A percentile compares a stretch with the other conserved stretches of the same genome.
These are phyloP conservation scores for Verticillium nonalfalfae DNA, from an alignment of 2,329 filamentous ascomycete species.

Conservation along the genomic window DNA sequence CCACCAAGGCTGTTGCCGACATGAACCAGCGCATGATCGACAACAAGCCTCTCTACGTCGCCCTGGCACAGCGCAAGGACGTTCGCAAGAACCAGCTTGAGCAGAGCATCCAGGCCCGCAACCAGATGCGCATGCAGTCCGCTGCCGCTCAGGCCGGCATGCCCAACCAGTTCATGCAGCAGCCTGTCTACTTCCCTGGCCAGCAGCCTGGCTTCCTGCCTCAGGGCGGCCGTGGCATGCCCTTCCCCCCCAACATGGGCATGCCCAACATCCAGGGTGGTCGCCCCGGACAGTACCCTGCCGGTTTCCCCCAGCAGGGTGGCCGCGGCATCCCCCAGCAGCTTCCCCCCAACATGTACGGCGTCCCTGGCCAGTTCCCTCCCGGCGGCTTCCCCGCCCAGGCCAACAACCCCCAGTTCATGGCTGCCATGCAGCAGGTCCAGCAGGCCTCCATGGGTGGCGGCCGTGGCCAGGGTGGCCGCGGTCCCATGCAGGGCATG, in stretches of 20 bases:
- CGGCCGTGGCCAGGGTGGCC: slow-evolving; percentile 60
- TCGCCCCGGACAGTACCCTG: slow-evolving; percentile 80
- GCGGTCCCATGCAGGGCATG: slow-evolving; percentile 70
- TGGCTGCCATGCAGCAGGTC: slow-evolving; percentile 77
- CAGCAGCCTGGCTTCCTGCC: slow-evolving; percentile 68
- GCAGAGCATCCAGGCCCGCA: slow-evolving; percentile 97
- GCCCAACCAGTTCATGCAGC: slow-evolving; percentile 81
- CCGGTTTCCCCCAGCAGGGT: slow-evolving; percentile 75
- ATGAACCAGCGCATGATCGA: slow-evolving; percentile 99
- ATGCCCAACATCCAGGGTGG: slow-evolving; percentile 71
- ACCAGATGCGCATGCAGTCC: slow-evolving; percentile 98
- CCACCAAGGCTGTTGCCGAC: slow-evolving; percentile 97
- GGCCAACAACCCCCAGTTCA: slow-evolving; percentile 71
- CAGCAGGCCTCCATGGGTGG: slow-evolving; percentile 55
- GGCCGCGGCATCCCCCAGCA: slow-evolving; percentile 83
- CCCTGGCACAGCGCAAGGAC: slow-evolving; percentile 97
- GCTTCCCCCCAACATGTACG: slow-evolving; percentile 82
- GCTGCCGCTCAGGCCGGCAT: slow-evolving; percentile 85
- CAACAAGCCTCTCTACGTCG: slow-evolving; percentile 95
- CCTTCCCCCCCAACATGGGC: slow-evolving; percentile 60
- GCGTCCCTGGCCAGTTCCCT: slow-evolving; percentile 73
- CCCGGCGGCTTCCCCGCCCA: slow-evolving; percentile 67
- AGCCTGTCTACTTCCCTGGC: slow-evolving; percentile 81
- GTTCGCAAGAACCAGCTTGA: slow-evolving; percentile 99
- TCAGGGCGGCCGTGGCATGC: slow-evolving; percentile 56